These are phyloP conservation scores for Cucumis cinereus DNA, from an alignment of 306 rosid species.

Conservation along the genomic window DNA sequence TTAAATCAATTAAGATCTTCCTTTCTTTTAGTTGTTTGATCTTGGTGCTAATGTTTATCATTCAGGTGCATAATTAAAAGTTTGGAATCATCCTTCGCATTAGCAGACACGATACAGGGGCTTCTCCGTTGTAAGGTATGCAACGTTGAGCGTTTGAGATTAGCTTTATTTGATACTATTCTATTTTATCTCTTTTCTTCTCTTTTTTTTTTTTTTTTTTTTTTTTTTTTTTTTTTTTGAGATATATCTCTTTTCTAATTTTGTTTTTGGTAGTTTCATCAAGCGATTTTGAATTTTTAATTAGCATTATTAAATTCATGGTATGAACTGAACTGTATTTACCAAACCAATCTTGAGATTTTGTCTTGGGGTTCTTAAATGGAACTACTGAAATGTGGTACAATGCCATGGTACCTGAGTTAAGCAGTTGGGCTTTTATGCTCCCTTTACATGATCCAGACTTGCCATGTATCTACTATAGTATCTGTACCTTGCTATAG, in stretches of 20 bases:
- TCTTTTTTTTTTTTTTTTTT: neutral
- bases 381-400: neutral
- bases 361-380: neutral
- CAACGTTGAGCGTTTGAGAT: neutral
- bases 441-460: neutral
- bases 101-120: slow-evolving; percentile 50
- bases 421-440: neutral
- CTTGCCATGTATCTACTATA: neutral
- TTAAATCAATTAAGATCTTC: slow-evolving; percentile 10
- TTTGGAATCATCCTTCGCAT: slow-evolving; percentile 29
- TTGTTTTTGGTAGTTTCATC: neutral
- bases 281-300: neutral
- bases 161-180: neutral
- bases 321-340: neutral
- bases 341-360: neutral
- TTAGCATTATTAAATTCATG: neutral
- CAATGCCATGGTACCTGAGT: neutral
- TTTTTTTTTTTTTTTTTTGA: neutral
- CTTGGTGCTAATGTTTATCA: slow-evolving; percentile 16
- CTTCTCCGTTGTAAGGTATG: slow-evolving; percentile 56
- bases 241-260: neutral
- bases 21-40: slow-evolving; percentile 12
- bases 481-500: neutral
- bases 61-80: slow-evolving; percentile 34
- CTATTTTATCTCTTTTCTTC: neutral